A percentile compares a stretch with the other conserved stretches of the same genome.
Conservation (phyloP, 176 grass and related monocot genomes). For the Zoysia japonica region DNA sequence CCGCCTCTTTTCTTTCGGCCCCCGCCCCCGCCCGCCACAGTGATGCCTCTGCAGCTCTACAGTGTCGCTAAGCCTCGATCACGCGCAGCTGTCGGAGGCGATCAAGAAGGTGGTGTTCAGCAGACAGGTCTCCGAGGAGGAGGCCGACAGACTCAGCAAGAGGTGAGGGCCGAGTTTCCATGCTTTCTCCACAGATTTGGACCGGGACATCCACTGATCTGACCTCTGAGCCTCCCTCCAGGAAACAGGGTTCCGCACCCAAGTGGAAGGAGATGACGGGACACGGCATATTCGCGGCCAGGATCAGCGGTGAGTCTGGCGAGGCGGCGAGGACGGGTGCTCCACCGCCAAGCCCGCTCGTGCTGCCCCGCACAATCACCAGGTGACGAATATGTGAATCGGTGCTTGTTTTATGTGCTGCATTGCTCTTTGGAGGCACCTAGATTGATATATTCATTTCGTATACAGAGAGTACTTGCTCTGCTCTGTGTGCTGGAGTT, state of each 20-base stretch:
- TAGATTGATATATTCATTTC: background rate
- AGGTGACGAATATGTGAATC: constrained; percentile 43
- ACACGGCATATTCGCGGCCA: constrained; percentile 69
- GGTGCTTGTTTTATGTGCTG: constrained; percentile 8
- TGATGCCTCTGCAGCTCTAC: background rate
- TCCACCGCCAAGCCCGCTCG: constrained; percentile 41
- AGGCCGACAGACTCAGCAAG: constrained; percentile 77
- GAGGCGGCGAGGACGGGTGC: constrained; percentile 28
- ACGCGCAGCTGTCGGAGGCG: constrained; percentile 75
- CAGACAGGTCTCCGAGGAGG: constrained; percentile 85
- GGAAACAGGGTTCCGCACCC: constrained; percentile 81
- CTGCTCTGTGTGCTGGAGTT: background rate
- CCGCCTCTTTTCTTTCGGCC: too few relatives aligned
- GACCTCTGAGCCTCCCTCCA: constrained; percentile 21
- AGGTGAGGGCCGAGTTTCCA: constrained; percentile 49
- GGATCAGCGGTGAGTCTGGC: constrained; percentile 42
- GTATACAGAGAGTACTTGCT: background rate
- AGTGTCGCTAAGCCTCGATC: background rate
- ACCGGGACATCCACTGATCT: background rate
- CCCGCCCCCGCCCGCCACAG: constrained; percentile 50
- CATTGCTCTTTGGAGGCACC: background rate
- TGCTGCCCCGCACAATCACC: constrained; percentile 42
- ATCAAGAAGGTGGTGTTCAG: constrained; percentile 91
- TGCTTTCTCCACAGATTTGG: background rate
- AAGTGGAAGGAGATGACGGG: constrained; percentile 98